phyloP scores from a whole-genome alignment of 768 basidiomycete genomes.

The Myochromella boudieri region DNA sequence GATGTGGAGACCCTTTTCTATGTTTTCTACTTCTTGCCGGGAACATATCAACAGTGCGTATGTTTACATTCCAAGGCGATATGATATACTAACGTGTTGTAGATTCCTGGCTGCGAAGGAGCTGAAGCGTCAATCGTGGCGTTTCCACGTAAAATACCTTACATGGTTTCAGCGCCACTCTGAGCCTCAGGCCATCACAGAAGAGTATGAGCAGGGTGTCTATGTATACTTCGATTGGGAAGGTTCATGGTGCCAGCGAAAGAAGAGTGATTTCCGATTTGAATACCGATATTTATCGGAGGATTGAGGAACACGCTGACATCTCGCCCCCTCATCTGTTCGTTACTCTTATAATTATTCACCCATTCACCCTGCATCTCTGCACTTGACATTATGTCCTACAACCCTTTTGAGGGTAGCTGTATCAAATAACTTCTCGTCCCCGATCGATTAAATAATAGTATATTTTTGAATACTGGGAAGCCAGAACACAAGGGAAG shows the following conservation, averaged over 20 bases:
- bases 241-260: conserved; percentile 96
- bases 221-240: conserved; percentile 99
- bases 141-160: conserved; percentile 98
- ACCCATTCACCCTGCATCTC: background rate
- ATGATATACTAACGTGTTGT: background rate
- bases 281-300: conserved; percentile 95
- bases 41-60: conserved; percentile 95
- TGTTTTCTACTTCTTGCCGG: conserved; percentile 97
- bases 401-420: conserved; percentile 4
- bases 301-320: conserved; percentile 51
- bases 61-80: background rate
- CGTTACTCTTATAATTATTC: conserved; percentile 1
- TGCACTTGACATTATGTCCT: conserved; percentile 10
- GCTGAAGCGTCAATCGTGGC: conserved; percentile 96
- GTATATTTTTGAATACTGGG: conserved; percentile 13
- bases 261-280: conserved; percentile 97
- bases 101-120: conserved; percentile 97
- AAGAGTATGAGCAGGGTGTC: conserved; percentile 98
- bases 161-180: conserved; percentile 99
- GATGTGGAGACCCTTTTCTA: conserved; percentile 98
- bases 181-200: conserved; percentile 97
- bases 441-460: conserved; percentile 17
- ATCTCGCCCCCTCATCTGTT: too few species aligned
- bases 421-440: conserved; percentile 18
- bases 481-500: background rate